Base-by-base conservation (phyloP, 139 green algal species). In the Eudorina sp. region DNA sequence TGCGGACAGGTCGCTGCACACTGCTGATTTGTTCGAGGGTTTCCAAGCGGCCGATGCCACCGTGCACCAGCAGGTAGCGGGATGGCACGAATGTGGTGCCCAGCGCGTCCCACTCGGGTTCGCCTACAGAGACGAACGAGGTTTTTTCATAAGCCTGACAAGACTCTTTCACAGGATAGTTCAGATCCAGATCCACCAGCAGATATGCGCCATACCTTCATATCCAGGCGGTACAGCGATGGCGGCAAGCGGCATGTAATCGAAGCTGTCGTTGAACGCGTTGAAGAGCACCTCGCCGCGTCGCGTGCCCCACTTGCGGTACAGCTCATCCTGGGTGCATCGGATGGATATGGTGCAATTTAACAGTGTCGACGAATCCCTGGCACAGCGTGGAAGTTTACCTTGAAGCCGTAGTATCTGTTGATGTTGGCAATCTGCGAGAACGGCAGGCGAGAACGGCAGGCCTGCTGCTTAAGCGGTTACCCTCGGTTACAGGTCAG, bases 31-130 rank as follows among this genome's bases (percentile, higher is more conserved):
- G 6, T 21, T n/a, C 25, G 21, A 84, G 36, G 4, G 29, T 48
- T 8, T 72, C 53, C 53, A 84, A 36, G 21, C 76, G 76, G 2
- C 76, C 76, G 13, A 84, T 84, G 53, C 76, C 76, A 21, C 76
- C 76, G 53, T 84, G 76, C 34, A 84, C 53, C 76, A 84, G 21
- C 0, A 84, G 76, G 53, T 84, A 84, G 53, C 76, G 76, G 53
- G 21, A 27, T 0, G 76, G 76, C 36, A 70, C 11, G 8, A 58
- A 64, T 7, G 36, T 51, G 9, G 25, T 16, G 69, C 53, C 69
- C 1, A 53, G 38, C 38, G 18, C 13, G 38, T 6, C 5, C 64
- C 4, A 6, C 70, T 78, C 70, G 40, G 70, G 70, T 23, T 78
- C 70, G 41, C 70, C 70, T 78, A 36, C n/a, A n/a, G n/a, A n/a